Evolutionary conservation across 2,329 filamentous ascomycete species (phyloP), one percentile per base, ranked within the genome.

Genomic region (Keithomyces neogunnii): DNA sequence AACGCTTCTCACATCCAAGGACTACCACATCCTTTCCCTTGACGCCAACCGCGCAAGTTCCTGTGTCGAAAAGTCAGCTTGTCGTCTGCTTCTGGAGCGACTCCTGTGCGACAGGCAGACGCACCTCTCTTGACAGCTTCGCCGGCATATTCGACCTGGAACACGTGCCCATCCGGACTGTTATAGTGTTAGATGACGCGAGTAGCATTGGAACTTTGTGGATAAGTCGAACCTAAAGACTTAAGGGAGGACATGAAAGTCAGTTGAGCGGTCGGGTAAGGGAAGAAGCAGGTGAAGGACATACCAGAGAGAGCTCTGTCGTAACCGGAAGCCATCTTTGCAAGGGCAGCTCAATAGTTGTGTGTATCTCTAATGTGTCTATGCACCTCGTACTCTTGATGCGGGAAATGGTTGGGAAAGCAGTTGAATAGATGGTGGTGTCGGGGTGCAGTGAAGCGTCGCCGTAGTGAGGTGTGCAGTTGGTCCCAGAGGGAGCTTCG

Each of bases 131-230:
- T 99, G 61, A 99, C 93, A 60, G 93, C 93, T 76, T 99, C 93
- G 61, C 95, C 87, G 51, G 93, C 93, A 81, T 99, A 99, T 80
- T 99, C 93, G 66, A 99, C 93, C 74, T 99, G 93, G 76, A 99
- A 99, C 65, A 99, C 93, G 77, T 99, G 93, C 73, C 93, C 93
- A 75, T 99, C 93, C 66, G 93, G 93, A 82, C 92, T 97, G 66
- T 47, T 52, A 26, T 46, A 46, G n/a, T 39, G 67, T 85, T 70
- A 84, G 75, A 62, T 11, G n/a, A 57, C 9, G 9, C 31, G 8
- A 2, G 8, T 13, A 7, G 35, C 6, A 38, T 32, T 28, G 10
- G 6, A n/a, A 49, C 43, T 50, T 33, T 48, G 44, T 39, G 44
- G 28, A 33, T 45, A 13, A 10, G 44, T 43, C 59, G 47, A 74